Conservation (phyloP, 345 rosid genomes). For the Moricandia moricandioides region DNA sequence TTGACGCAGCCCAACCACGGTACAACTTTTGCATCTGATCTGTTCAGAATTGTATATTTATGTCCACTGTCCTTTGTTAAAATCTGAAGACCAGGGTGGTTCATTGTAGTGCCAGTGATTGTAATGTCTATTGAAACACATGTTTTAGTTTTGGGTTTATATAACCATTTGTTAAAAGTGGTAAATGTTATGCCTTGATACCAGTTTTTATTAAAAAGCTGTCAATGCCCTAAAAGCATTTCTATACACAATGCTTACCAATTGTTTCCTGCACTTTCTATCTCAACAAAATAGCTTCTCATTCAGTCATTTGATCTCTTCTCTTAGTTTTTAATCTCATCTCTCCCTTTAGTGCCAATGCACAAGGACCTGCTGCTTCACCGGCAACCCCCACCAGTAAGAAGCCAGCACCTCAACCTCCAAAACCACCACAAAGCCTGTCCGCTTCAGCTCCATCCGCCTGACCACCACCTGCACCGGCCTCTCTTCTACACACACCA, state of each 20-base stretch:
- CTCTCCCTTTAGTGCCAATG: too few relatives aligned
- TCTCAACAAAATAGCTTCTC: constrained; percentile 47
- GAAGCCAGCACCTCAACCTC: too few relatives aligned
- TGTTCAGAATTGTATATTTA: constrained; percentile 19
- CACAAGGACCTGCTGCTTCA: too few relatives aligned
- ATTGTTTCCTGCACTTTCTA: constrained; percentile 27
- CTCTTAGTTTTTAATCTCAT: too few relatives aligned
- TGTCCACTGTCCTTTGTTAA: constrained; percentile 3
- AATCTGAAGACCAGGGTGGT: constrained; percentile 6
- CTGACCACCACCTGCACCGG: too few relatives aligned
- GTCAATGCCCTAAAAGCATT: neutral
- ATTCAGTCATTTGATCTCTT: constrained; percentile 13
- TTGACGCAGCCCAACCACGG: constrained; percentile 1
- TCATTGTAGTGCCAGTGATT: constrained; percentile 21
- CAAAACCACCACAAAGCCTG: too few relatives aligned
- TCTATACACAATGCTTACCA: constrained; percentile 27
- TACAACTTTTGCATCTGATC: constrained; percentile 17
- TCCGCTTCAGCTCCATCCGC: too few relatives aligned
- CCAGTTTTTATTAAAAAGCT: constrained; percentile 23
- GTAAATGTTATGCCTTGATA: neutral
- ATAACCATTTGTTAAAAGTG: neutral
- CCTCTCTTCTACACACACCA: too few relatives aligned
- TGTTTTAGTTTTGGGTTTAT: neutral
- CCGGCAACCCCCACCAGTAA: too few relatives aligned
- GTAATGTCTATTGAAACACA: constrained; percentile 1